Percentiles rank a stretch among this genome's conserved stretches.
These are phyloP conservation scores for Salisapilia sapeloensis DNA, from an alignment of 352 stramenopile species.

Conservation along the genomic window DNA sequence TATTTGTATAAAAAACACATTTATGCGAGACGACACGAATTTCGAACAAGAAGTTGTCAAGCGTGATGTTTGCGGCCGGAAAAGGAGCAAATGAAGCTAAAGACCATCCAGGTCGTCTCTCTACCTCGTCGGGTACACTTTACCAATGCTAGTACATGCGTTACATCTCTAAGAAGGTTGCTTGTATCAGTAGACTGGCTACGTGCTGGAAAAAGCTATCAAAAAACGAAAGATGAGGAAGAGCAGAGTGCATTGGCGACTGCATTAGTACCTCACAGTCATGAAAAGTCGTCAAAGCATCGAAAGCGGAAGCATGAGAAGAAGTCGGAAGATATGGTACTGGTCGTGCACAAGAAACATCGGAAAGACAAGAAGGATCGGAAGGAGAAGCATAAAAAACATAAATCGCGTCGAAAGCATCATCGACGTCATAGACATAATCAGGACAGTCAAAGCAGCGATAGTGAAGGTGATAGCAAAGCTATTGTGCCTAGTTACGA, in stretches of 20 bases:
- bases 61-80: slow-evolving; percentile 10
- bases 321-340: slow-evolving; percentile 6
- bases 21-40: too few species aligned
- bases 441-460: background rate
- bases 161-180: background rate
- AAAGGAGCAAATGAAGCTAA: slow-evolving; percentile 3
- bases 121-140: background rate
- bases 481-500: too few species aligned
- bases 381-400: slow-evolving; percentile 3
- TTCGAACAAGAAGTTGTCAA: too few species aligned
- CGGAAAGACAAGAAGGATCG: background rate
- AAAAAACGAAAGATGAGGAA: background rate
- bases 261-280: slow-evolving; percentile 1
- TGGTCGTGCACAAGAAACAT: background rate
- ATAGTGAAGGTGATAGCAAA: too few species aligned
- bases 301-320: slow-evolving; percentile 4
- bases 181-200: slow-evolving; percentile 20
- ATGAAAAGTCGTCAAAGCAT: slow-evolving; percentile 14
- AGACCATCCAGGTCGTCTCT: background rate
- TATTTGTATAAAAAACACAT: too few species aligned
- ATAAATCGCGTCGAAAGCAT: slow-evolving; percentile 5
- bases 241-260: background rate
- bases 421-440: background rate
- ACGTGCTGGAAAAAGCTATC: slow-evolving; percentile 13
- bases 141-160: background rate